A percentile compares a stretch with the other conserved stretches of the same genome.
Evolutionary conservation across 805 yeast species (phyloP).

Genomic region (Kodamaea leandrae): DNA sequence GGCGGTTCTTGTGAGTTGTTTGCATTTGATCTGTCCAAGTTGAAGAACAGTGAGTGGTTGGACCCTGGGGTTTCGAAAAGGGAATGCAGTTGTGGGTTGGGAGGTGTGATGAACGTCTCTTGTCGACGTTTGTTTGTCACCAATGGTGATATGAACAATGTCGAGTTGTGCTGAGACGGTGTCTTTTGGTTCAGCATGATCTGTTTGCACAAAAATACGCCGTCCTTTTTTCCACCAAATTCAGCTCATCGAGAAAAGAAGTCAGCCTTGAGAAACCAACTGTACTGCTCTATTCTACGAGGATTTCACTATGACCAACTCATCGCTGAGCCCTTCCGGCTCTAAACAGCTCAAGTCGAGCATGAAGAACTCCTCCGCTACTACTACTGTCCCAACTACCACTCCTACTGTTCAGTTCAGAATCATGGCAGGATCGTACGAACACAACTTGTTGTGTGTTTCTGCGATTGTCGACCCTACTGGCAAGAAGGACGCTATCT

Average conservation of each 20-base stretch:
- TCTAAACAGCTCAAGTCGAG: slow-evolving; percentile 9
- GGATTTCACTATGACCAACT: background rate
- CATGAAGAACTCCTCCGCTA: slow-evolving; percentile 9
- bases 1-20: slow-evolving; percentile 9
- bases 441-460: slow-evolving; percentile 84
- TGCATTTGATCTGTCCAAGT: slow-evolving; percentile 20
- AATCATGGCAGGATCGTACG: slow-evolving; percentile 91
- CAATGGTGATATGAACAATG: slow-evolving; percentile 70
- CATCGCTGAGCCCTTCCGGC: no score
- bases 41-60: slow-evolving; percentile 39
- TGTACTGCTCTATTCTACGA: no score
- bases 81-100: slow-evolving; percentile 40
- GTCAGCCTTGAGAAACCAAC: no score
- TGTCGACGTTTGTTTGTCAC: slow-evolving; percentile 39
- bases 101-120: slow-evolving; percentile 47
- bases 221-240: background rate
- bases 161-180: slow-evolving; percentile 65
- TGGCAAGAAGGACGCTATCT: slow-evolving; percentile 51
- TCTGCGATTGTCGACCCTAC: slow-evolving; percentile 59
- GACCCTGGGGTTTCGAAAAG: slow-evolving; percentile 44
- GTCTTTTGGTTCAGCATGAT: slow-evolving; percentile 21
- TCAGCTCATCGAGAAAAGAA: slow-evolving; percentile 1
- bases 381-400: slow-evolving; percentile 7
- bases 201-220: background rate
- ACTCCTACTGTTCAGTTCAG: slow-evolving; percentile 49